These are phyloP conservation scores for Chalciporus chontae DNA, from an alignment of 768 basidiomycete genomes.

Conservation along the genomic window DNA sequence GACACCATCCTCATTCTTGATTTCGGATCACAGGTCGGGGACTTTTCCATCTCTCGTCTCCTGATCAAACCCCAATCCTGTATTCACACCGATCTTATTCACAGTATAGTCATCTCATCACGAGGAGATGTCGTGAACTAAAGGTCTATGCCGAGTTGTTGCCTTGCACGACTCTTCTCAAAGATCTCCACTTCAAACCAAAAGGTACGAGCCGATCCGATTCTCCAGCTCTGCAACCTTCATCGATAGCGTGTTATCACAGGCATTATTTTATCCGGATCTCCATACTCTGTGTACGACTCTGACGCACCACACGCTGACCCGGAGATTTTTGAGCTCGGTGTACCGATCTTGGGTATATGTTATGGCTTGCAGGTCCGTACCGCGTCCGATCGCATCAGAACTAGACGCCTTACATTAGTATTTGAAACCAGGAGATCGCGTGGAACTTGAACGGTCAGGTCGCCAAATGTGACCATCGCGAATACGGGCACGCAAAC, in stretches of 20 bases:
- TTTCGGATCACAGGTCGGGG: constrained; percentile 89
- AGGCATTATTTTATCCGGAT: constrained; percentile 97
- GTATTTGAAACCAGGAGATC: constrained; percentile 66
- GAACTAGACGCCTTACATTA: not conserved
- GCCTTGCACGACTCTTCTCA: constrained; percentile 91
- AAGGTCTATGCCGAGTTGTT: constrained; percentile 97
- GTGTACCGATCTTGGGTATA: constrained; percentile 91
- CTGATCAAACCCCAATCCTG: constrained; percentile 7
- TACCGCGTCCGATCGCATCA: not conserved
- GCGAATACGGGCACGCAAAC: constrained; percentile 93
- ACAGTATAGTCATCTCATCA: constrained; percentile 97
- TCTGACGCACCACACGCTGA: constrained; percentile 90
- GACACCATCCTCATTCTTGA: constrained; percentile 96
- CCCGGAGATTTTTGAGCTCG: constrained; percentile 82
- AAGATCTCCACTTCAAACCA: constrained; percentile 88
- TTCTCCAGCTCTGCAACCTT: not conserved
- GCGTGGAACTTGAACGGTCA: constrained; percentile 84
- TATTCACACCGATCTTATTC: not conserved
- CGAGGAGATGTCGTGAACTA: constrained; percentile 93
- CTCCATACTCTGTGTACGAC: constrained; percentile 98
- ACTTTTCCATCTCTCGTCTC: constrained; percentile 5
- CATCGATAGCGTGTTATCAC: not conserved
- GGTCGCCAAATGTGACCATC: constrained; percentile 82
- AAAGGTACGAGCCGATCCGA: constrained; percentile 58
- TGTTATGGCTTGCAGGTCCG: constrained; percentile 94